Evolutionary conservation across 2,329 filamentous ascomycete genomes (phyloP).

Genomic region (Venturiaceae sp.): DNA sequence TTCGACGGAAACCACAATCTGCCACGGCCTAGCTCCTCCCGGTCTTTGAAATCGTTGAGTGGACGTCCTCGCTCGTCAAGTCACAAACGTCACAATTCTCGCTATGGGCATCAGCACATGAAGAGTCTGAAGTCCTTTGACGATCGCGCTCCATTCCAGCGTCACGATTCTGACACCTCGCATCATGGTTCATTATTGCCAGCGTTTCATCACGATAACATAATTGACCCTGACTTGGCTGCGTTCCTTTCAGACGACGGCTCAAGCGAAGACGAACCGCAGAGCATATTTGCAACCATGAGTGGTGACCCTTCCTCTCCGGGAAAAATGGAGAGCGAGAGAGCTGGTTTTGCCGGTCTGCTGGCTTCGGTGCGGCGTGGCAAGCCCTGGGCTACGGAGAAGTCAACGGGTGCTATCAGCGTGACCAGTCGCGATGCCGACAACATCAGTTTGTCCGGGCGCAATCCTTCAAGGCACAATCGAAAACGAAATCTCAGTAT

Average conservation of each 20-base stretch:
- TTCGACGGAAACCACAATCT: constrained; percentile 72
- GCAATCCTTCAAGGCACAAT: not conserved
- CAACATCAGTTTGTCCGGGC: constrained; percentile 3
- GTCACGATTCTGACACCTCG: constrained; percentile 59
- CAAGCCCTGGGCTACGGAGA: constrained; percentile 40
- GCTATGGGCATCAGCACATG: constrained; percentile 60
- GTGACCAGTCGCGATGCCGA: constrained; percentile 40
- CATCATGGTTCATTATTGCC: constrained; percentile 57
- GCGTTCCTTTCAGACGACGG: constrained; percentile 92
- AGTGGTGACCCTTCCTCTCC: constrained; percentile 50
- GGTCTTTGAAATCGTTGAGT: constrained; percentile 68
- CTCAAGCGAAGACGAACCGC: constrained; percentile 77
- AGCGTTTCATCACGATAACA: constrained; percentile 97
- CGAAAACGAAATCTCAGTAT: constrained; percentile 77
- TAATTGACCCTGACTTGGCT: constrained; percentile 92
- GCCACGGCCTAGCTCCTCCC: constrained; percentile 84
- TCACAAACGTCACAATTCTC: constrained; percentile 81
- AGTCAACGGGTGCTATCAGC: constrained; percentile 60
- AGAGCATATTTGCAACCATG: constrained; percentile 73
- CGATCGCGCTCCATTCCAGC: constrained; percentile 79
- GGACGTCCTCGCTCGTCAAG: constrained; percentile 65
- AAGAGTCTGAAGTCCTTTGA: constrained; percentile 63
- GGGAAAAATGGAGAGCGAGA: constrained; percentile 59
- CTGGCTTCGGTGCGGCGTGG: constrained; percentile 67
- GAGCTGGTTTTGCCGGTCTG: constrained; percentile 60